Conservation (phyloP, 495 filamentous ascomycete species). For the Aspergillus nanangensis region DNA sequence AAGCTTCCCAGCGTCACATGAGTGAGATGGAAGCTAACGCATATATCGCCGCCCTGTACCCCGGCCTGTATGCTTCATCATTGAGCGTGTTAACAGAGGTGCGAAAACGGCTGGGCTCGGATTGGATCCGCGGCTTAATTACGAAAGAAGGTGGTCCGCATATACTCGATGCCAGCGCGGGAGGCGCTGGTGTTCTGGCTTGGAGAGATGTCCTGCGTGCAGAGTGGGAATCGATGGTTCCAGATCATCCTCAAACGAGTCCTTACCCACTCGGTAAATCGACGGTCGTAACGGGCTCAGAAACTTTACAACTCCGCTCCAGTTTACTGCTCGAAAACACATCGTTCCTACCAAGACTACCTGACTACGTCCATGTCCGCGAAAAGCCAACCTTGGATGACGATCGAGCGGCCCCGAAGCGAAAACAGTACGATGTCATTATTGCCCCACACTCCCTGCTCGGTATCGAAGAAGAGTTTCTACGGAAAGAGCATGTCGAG, state of each 20-base stretch:
- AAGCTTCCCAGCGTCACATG: conserved; percentile 69
- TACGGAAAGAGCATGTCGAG: conserved; percentile 70
- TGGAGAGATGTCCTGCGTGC: conserved; percentile 80
- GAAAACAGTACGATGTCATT: conserved; percentile 85
- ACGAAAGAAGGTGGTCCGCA: conserved; percentile 64
- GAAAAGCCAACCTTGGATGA: conserved; percentile 44
- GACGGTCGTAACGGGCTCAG: conserved; percentile 58
- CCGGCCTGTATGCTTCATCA: conserved; percentile 70
- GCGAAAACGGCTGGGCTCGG: conserved; percentile 73
- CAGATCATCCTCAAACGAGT: conserved; percentile 33
- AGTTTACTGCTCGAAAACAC: conserved; percentile 80
- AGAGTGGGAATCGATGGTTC: conserved; percentile 65
- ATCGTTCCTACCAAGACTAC: conserved; percentile 84
- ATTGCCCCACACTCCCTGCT: conserved; percentile 82
- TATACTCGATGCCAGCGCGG: conserved; percentile 80
- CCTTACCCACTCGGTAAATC: conserved; percentile 52
- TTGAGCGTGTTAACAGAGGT: conserved; percentile 76
- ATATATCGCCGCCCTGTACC: conserved; percentile 73
- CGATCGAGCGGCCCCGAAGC: conserved; percentile 40
- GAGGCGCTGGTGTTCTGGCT: conserved; percentile 77
- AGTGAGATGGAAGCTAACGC: conserved; percentile 82
- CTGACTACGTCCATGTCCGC: conserved; percentile 73
- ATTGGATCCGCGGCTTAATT: conserved; percentile 72
- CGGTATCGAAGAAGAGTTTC: conserved; percentile 63
- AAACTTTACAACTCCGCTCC: conserved; percentile 68